Evolutionary conservation across 345 rosid genomes (phyloP).

Genomic region (Ceriops tagal): DNA sequence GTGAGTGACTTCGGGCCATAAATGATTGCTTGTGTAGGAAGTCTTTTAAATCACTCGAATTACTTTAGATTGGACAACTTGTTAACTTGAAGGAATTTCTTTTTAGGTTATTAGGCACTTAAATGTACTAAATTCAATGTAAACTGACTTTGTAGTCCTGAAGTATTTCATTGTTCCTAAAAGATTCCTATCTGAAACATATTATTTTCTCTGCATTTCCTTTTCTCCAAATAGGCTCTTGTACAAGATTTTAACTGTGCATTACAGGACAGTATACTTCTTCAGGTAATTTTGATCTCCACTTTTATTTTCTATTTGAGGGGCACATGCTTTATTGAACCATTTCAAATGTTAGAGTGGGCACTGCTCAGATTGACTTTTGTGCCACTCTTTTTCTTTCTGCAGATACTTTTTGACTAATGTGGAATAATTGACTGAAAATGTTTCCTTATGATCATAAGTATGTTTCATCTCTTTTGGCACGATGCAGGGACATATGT

Average conservation of each 20-base stretch:
- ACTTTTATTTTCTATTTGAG: neutral
- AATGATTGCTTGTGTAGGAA: neutral
- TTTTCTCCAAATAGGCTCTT: conserved; percentile 47
- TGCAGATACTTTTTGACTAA: neutral
- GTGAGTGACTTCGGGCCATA: conserved; percentile 35
- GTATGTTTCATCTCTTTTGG: conserved; percentile 3
- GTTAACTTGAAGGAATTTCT: too few relatives aligned
- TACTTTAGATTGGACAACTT: too few relatives aligned
- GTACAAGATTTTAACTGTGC: conserved; percentile 97
- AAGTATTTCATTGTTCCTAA: neutral
- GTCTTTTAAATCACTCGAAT: neutral
- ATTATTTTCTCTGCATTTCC: conserved; percentile 3
- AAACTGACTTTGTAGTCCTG: too few relatives aligned
- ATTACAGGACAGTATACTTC: conserved; percentile 85
- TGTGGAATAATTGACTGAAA: neutral
- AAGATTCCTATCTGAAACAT: neutral
- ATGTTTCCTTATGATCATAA: neutral
- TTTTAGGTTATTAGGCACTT: too few relatives aligned
- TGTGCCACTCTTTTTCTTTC: neutral
- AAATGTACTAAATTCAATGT: too few relatives aligned
- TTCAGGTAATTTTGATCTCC: conserved; percentile 53
- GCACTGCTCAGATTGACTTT: neutral
- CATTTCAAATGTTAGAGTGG: too few relatives aligned
- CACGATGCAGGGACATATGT: conserved; percentile 87
- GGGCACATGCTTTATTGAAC: neutral